Base-by-base conservation (phyloP, 1,284 basidiomycete genomes). In the Ganoderma boninense region DNA sequence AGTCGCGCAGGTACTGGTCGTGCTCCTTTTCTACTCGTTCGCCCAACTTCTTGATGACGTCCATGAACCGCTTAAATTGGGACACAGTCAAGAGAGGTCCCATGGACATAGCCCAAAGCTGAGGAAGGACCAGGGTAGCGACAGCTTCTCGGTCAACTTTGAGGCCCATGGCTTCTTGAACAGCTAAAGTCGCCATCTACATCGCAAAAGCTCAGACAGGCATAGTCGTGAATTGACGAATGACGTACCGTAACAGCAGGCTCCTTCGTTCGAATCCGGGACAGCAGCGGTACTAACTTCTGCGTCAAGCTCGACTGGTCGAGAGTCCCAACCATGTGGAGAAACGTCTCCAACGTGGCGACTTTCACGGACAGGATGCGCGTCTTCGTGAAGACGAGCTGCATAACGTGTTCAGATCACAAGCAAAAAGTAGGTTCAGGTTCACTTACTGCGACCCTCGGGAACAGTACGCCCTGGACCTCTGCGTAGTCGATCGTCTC, bases 111-210 rank as follows among this genome's bases (percentile, higher is more conserved):
- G 92, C 87, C 97, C 97, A 98, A 11, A 98, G 84, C 76, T 98
- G 97, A 16, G 97, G 97, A 20, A 99, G 85, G 18, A 98, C 95
- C 44, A 97, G 87, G 0, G 95, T 97, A 0, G 97, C 97, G 20
- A 98, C 94, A 4, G 97, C 95, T 82, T 98, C 97, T 60, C 96
- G 88, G 75, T 98, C 97, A 4, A 99, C 93, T 80, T 99, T 99
- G 75, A 91, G 88, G 1, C 97, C 95, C 96, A 99, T 98, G 4
- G 95, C 95, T 81, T 98, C 97, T 82, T 99, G 97, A 0, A 99
- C 97, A 11, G 90, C 92, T 56, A 99, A 84, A 0, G 97, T 98
- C 0, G 96, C 95, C 89, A 97, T 94, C 93, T 95, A 72, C 29
- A 52, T 43, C 5, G 60, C 23, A 42, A 38, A 38, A 61, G 56